Evolutionary conservation across 495 filamentous ascomycete species (phyloP), one percentile per base, ranked within the genome.

Genomic region (Penicillium canariense): DNA sequence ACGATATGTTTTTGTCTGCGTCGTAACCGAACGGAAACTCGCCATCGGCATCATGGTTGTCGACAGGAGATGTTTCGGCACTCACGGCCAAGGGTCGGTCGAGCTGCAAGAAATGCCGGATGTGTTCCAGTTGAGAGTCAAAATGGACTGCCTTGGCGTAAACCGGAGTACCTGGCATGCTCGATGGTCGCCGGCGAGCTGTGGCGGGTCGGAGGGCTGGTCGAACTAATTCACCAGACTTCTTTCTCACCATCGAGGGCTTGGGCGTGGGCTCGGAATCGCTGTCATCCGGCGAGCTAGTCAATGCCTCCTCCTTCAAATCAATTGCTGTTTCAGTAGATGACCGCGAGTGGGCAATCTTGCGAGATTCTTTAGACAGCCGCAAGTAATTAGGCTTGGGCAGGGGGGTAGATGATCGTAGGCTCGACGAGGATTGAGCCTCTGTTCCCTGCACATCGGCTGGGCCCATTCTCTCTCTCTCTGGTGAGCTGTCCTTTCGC

Each of bases 81-180:
- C 93, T 97, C 56, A 98, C 95, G 31, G 94, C 94, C 38, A 96
- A 84, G 1, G 94, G 94, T 22, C 88, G 84, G 67, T 98, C 95
- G 5, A 96, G 84, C 67, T 96, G 89, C 42, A 95, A 72, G 71
- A 98, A 98, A 66, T 97, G 93, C 23, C 94, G 81, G 35, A 97
- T 91, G 59, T 98, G 92, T 72, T 97, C 93, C 40, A 96, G 81
- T 57, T 92, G 86, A 1, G 91, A 87, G 66, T 98, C 93, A 68
- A 97, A 97, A 68, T 97, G 94, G 17, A 97, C 95, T 7, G 87
- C 87, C 69, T 98, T 98, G 30, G 87, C 85, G 67, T 91, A 97
- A 0, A 92, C 95, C 0, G 94, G 94, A 5, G 94, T 98, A 11
- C 95, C 95, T 6, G 94, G 94, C 91, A 97, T 95, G 70, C 93